Percentiles rank a stretch among this genome's conserved stretches.
Conservation (phyloP, 768 basidiomycete genomes). For the Amanita rubescens region DNA sequence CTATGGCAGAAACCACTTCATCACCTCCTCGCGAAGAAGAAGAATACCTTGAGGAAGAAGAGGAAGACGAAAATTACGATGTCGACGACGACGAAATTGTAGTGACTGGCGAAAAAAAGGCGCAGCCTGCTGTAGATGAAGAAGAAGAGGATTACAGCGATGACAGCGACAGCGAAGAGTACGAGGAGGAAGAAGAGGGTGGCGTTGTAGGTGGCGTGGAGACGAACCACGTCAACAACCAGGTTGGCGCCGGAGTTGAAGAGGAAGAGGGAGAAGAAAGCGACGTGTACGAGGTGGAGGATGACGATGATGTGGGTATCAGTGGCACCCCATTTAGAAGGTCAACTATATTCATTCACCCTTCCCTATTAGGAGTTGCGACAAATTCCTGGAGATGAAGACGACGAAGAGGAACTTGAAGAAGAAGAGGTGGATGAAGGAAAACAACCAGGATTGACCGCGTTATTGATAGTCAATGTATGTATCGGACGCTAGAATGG, state of each 20-base stretch:
- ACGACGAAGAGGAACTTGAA: conserved; percentile 17
- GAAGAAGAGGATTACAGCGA: background rate
- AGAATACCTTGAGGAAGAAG: background rate
- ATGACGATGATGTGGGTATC: background rate
- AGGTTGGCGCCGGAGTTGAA: conserved; percentile 12
- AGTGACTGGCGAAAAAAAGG: background rate
- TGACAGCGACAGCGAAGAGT: conserved; percentile 16
- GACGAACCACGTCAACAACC: conserved; percentile 10
- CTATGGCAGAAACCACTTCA: background rate
- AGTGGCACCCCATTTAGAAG: background rate
- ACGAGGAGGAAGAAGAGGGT: conserved; percentile 11
- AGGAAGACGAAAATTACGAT: background rate
- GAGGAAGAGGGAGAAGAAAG: conserved; percentile 19
- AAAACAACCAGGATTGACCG: conserved; percentile 4
- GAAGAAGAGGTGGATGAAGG: conserved; percentile 4
- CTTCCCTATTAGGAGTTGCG: conserved; percentile 13
- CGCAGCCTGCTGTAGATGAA: background rate
- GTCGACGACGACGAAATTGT: background rate
- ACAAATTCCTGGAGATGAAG: conserved; percentile 17
- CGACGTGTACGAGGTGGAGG: conserved; percentile 10
- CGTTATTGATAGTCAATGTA: conserved; percentile 8
- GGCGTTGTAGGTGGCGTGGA: conserved; percentile 9
- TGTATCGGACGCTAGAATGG: background rate
- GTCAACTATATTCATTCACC: background rate
- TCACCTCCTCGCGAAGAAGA: background rate